Evolutionary conservation across 352 stramenopile species (phyloP).

Genomic region (Peronosclerospora sorghi): DNA sequence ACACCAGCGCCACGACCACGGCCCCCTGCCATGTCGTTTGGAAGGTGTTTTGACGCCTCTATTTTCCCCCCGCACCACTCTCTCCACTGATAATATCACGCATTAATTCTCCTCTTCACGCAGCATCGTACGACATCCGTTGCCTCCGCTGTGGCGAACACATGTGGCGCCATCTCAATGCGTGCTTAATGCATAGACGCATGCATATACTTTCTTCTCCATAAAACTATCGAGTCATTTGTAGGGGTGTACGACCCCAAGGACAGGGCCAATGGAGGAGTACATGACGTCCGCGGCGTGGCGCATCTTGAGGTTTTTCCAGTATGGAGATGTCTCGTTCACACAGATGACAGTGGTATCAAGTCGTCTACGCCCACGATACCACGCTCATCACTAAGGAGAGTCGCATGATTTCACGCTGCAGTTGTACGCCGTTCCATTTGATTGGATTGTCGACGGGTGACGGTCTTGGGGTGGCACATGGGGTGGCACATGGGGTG

Average conservation of each 20-base stretch:
- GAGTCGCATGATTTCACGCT: slow-evolving; percentile 8
- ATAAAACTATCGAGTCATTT: slow-evolving; percentile 88
- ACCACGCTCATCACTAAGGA: slow-evolving; percentile 51
- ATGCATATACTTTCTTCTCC: slow-evolving; percentile 65
- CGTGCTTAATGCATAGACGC: slow-evolving; percentile 75
- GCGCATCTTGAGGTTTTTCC: too few relatives aligned
- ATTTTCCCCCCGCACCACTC: slow-evolving; percentile 79
- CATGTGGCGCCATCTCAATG: slow-evolving; percentile 77
- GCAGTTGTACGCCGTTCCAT: too few relatives aligned
- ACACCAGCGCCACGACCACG: too few relatives aligned
- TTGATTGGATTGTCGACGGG: too few relatives aligned
- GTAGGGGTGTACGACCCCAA: slow-evolving; percentile 84
- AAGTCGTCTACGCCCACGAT: too few relatives aligned
- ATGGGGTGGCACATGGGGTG: too few relatives aligned
- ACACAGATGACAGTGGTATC: slow-evolving; percentile 59
- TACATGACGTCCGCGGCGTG: slow-evolving; percentile 83
- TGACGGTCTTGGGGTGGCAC: too few relatives aligned
- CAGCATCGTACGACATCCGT: slow-evolving; percentile 82
- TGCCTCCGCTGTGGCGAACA: slow-evolving; percentile 80
- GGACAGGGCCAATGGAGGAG: slow-evolving; percentile 80
- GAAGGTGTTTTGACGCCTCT: slow-evolving; percentile 83
- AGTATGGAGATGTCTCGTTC: slow-evolving; percentile 72
- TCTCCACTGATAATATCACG: slow-evolving; percentile 86
- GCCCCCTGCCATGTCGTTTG: slow-evolving; percentile 83
- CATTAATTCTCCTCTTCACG: slow-evolving; percentile 85